phyloP scores from a whole-genome alignment of 2,329 filamentous ascomycete species.

The Cladophialophora yegresii region DNA sequence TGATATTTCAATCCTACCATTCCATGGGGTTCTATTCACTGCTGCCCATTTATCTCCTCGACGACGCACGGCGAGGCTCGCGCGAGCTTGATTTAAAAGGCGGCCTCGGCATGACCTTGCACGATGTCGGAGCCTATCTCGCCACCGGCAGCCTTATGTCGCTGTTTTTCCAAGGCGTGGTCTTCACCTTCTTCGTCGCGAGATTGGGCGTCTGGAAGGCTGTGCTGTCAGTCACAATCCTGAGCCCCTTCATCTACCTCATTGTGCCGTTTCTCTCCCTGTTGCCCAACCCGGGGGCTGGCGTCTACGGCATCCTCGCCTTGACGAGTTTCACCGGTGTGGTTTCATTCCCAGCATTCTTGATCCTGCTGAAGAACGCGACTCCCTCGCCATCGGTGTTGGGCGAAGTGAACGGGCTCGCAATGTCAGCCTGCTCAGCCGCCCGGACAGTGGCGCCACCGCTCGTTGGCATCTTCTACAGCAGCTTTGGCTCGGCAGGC shows the following conservation, averaged over 20 bases:
- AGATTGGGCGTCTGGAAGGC: slow-evolving; percentile 61
- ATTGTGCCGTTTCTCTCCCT: slow-evolving; percentile 61
- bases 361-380: slow-evolving; percentile 69
- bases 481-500: slow-evolving; percentile 60
- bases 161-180: slow-evolving; percentile 60
- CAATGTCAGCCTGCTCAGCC: slow-evolving; percentile 65
- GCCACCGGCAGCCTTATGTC: slow-evolving; percentile 62
- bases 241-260: slow-evolving; percentile 64
- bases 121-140: slow-evolving; percentile 63
- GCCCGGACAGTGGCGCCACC: slow-evolving; percentile 69
- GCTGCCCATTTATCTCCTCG: slow-evolving; percentile 50
- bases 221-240: slow-evolving; percentile 59
- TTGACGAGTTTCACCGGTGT: slow-evolving; percentile 64
- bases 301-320: slow-evolving; percentile 60
- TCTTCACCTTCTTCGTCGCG: slow-evolving; percentile 63
- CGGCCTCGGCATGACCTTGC: slow-evolving; percentile 64
- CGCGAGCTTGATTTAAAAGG: slow-evolving; percentile 42
- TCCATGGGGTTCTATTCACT: slow-evolving; percentile 52
- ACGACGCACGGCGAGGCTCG: slow-evolving; percentile 37
- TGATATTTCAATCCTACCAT: slow-evolving; percentile 50
- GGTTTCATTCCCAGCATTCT: slow-evolving; percentile 64
- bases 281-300: slow-evolving; percentile 56
- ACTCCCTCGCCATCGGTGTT: slow-evolving; percentile 59
- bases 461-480: slow-evolving; percentile 64
- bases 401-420: slow-evolving; percentile 67